Evolutionary conservation across 352 stramenopile genomes (phyloP).

Genomic region (Pythium myriotylum): DNA sequence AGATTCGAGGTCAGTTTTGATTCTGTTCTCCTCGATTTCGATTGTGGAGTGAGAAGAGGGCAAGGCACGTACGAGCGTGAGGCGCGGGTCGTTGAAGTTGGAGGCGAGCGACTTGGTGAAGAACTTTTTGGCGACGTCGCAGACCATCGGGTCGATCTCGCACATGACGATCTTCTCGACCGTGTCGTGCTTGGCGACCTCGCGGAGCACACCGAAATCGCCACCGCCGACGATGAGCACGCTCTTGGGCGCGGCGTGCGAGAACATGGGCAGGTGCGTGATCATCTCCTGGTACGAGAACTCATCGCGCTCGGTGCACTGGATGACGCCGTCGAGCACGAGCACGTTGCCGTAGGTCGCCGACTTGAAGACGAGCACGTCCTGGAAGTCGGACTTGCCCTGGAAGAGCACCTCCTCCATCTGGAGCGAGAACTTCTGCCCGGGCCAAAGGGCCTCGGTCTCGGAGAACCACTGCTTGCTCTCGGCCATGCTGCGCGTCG

Average conservation of each 20-base stretch:
- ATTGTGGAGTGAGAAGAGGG: no score
- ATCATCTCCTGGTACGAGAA: conserved; percentile 99
- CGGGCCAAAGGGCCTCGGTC: conserved; percentile 94
- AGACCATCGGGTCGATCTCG: conserved; percentile 99
- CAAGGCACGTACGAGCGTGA: conserved; percentile 75
- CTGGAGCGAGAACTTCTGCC: conserved; percentile 92
- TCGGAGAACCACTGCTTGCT: conserved; percentile 94
- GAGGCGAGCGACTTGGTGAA: conserved; percentile 90
- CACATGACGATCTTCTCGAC: conserved; percentile 98
- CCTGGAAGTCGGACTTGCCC: conserved; percentile 96
- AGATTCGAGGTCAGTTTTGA: conserved; percentile 5
- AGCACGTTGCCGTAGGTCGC: conserved; percentile 97
- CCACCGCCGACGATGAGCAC: conserved; percentile 98
- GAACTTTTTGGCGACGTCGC: conserved; percentile 94
- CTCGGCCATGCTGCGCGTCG: conserved; percentile 6
- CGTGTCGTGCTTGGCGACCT: conserved; percentile 93
- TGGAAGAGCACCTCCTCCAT: conserved; percentile 95
- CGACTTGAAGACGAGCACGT: conserved; percentile 99
- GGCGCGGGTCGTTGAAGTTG: conserved; percentile 95
- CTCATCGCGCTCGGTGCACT: conserved; percentile 98
- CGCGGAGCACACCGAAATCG: conserved; percentile 97
- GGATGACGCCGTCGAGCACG: conserved; percentile 99
- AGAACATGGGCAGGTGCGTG: conserved; percentile 96
- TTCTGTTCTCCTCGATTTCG: no score
- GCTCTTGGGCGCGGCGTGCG: conserved; percentile 94